phyloP scores from a whole-genome alignment of 176 grass and related monocot species.

The Zoysia japonica region DNA sequence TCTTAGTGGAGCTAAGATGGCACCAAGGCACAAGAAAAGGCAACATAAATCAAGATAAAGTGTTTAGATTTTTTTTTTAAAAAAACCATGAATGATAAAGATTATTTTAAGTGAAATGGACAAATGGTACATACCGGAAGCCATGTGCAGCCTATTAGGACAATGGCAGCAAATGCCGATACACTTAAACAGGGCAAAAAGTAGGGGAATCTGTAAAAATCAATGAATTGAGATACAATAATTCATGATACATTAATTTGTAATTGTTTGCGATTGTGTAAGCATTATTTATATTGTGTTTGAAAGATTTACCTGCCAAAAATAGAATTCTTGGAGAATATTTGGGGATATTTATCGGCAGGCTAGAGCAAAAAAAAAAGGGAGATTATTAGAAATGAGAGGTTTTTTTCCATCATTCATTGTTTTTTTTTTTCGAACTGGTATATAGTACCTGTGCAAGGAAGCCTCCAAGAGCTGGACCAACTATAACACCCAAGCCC shows the following conservation, averaged over 20 bases:
- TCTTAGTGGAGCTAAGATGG: not conserved
- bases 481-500: constrained; percentile 74
- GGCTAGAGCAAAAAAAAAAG: constrained; percentile 50
- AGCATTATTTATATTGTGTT: constrained; percentile 9
- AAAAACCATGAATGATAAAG: not conserved
- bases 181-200: constrained; percentile 66
- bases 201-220: constrained; percentile 76
- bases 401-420: not conserved
- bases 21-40: not conserved
- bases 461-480: constrained; percentile 83
- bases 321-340: constrained; percentile 54
- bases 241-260: not conserved
- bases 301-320: constrained; percentile 59
- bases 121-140: constrained; percentile 65
- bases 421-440: not conserved
- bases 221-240: constrained; percentile 14
- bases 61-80: not conserved
- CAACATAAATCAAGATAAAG: not conserved
- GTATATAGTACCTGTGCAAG: constrained; percentile 58
- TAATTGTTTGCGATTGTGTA: not conserved
- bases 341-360: constrained; percentile 69
- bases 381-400: not conserved
- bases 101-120: not conserved
- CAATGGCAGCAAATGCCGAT: constrained; percentile 51
- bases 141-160: constrained; percentile 68